Conservation (phyloP, 768 basidiomycete species). For the Sarcomyxa edulis region DNA sequence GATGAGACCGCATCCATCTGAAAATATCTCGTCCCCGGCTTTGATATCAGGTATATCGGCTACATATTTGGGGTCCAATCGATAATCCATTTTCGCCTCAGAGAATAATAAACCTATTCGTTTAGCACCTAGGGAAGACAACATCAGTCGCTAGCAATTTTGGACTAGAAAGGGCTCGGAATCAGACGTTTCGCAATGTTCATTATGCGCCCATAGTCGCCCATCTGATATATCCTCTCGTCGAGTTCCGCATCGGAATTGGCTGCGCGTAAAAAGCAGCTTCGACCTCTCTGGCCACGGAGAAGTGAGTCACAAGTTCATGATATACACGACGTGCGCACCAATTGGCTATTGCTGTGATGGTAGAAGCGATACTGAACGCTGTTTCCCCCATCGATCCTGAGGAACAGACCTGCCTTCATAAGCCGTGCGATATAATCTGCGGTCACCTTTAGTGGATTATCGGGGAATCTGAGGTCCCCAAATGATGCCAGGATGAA, state of each 20-base stretch:
- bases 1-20: constrained; percentile 68
- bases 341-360: constrained; percentile 68
- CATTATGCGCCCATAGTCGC: constrained; percentile 57
- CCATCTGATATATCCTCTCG: constrained; percentile 47
- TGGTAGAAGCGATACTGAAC: constrained; percentile 65
- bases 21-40: constrained; percentile 52
- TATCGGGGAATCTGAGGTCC: constrained; percentile 49
- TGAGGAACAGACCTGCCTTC: constrained; percentile 47
- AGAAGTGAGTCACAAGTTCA: not conserved
- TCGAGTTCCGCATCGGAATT: constrained; percentile 52
- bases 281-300: constrained; percentile 43
- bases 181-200: constrained; percentile 54
- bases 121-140: constrained; percentile 48
- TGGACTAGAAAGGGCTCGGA: not conserved
- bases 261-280: constrained; percentile 58
- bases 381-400: too few relatives aligned
- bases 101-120: constrained; percentile 66
- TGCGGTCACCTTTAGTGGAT: constrained; percentile 37
- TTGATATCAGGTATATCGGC: constrained; percentile 58
- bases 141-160: too few relatives aligned
- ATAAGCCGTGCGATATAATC: constrained; percentile 57
- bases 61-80: constrained; percentile 41
- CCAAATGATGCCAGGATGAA: constrained; percentile 54
- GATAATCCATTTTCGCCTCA: constrained; percentile 53
- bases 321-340: constrained; percentile 23